phyloP scores from a whole-genome alignment of 495 filamentous ascomycete species.

The Pseudevernia furfuracea region DNA sequence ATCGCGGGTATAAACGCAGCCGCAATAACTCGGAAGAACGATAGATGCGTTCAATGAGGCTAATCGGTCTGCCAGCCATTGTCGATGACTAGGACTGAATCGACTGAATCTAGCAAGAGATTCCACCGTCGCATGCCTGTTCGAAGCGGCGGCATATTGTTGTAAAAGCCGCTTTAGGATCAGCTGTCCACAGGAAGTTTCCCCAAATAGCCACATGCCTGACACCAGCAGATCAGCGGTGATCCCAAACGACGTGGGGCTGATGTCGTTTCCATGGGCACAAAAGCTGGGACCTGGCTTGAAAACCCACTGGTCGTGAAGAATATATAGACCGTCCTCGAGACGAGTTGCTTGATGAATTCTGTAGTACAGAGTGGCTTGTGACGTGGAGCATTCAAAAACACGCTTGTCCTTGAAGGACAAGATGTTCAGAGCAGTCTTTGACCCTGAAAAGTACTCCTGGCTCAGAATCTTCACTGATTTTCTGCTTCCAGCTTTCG shows the following conservation, averaged over 20 bases:
- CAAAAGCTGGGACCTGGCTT: background rate
- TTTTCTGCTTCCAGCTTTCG: too few relatives aligned
- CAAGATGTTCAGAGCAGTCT: too few relatives aligned
- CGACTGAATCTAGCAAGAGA: background rate
- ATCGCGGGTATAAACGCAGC: background rate
- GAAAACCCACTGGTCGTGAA: slow-evolving; percentile 8
- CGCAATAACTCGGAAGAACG: background rate
- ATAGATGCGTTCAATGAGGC: background rate
- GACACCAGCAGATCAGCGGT: slow-evolving; percentile 1
- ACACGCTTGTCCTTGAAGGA: too few relatives aligned
- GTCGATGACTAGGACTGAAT: background rate
- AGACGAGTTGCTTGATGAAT: background rate
- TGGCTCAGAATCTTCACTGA: background rate
- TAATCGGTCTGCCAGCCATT: background rate
- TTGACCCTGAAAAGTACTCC: too few relatives aligned
- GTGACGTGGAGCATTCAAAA: too few relatives aligned
- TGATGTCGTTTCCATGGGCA: background rate
- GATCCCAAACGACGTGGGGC: background rate
- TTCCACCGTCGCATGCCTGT: background rate
- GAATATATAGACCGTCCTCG: slow-evolving; percentile 1
- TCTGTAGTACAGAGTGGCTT: background rate
- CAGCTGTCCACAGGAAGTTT: background rate
- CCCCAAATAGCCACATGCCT: background rate
- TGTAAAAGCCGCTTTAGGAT: background rate
- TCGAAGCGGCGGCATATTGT: slow-evolving; percentile 1